phyloP scores from a whole-genome alignment of 768 basidiomycete species.

The Phanerochaete carnosa region DNA sequence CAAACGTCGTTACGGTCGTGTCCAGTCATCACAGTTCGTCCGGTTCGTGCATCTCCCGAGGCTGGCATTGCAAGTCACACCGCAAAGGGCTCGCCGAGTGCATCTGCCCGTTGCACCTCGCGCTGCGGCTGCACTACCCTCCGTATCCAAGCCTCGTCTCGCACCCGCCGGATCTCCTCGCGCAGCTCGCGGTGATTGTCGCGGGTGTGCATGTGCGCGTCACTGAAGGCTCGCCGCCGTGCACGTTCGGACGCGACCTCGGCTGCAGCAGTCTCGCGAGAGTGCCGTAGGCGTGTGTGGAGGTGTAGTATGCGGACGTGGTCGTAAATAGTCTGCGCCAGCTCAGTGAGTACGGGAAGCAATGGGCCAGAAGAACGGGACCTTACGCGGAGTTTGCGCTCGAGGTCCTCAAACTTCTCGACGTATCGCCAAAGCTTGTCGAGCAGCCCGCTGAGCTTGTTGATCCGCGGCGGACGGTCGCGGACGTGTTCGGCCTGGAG shows the following conservation, averaged over 20 bases:
- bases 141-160: background rate
- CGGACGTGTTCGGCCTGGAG: background rate
- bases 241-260: slow-evolving; percentile 1
- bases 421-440: slow-evolving; percentile 2
- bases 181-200: background rate
- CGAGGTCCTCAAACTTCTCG: slow-evolving; percentile 8
- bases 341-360: background rate
- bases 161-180: background rate
- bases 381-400: background rate
- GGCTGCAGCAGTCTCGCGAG: background rate
- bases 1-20: background rate
- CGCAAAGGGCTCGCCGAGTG: background rate
- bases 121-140: background rate
- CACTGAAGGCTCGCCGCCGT: background rate
- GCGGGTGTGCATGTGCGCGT: background rate
- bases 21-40: background rate
- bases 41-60: background rate
- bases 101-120: background rate
- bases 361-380: background rate
- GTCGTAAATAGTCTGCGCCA: background rate
- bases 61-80: background rate
- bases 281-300: background rate
- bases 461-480: background rate
- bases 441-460: background rate
- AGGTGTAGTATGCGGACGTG: background rate